Evolutionary conservation across 805 yeast genomes (phyloP), one percentile per base, ranked within the genome.

Genomic region (Pichia manshurica): DNA sequence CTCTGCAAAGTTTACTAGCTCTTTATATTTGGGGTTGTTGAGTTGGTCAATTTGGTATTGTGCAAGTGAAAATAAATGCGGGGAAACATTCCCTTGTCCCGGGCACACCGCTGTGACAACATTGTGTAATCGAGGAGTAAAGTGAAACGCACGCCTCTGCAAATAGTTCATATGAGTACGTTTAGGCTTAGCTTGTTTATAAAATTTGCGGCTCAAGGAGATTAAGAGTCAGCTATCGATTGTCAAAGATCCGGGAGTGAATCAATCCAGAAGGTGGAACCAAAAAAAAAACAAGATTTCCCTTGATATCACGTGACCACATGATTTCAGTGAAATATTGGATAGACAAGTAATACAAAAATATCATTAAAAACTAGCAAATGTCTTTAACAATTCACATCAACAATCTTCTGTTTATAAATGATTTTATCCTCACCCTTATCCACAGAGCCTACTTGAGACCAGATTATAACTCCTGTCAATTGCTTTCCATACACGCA

Each of bases 401-500:
- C 66, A 5, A 55, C 52, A 10, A 56, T 33, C 50, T 54, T 45
- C 32, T 61, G 53, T 40, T 58, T 63, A 42, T 62, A 66, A 2
- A 54, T 55, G 34, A 65, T 53, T 12, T 36, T 29, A 2, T 53
- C 55, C 5, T 46, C 33, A 1, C 47, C 52, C 15, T 39, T 37
- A 7, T 39, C 46, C 15, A n/a, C 37, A 4, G 49, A 50, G 16
- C 37, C 21, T 23, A 59, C 56, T 44, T 65, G 65, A 32, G 64
- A 53, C 68, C 68, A 75, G 4, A 82, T 59, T 5, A 82, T 72
- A 60, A 81, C 64, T 0, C 90, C 95, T 28, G 82, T 72, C 42
- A 90, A 70, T 50, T 74, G 62, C 12, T 79, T 82, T 3, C 96
- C 96, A 50, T 77, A 75, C 49, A 81, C 85, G 70, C 97, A 90